Base-by-base conservation (phyloP, 2,329 filamentous ascomycete species). In the Pleomassaria siparia region DNA sequence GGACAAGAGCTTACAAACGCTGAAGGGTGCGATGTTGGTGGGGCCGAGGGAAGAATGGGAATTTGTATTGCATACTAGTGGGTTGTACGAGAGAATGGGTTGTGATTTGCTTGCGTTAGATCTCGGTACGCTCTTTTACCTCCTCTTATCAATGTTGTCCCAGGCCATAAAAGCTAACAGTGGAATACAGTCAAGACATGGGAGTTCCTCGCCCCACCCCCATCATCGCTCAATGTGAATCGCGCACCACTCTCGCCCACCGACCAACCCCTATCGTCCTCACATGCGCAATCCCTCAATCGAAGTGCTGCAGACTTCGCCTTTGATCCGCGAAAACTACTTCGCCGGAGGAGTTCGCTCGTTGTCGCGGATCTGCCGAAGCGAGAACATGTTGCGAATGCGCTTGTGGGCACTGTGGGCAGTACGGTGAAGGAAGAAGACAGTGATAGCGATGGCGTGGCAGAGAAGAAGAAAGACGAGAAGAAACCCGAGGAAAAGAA, bases 81-180 rank as follows among this genome's bases (percentile, higher is more conserved):
- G 84, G 44, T 76, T 94, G 15, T 97, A 91, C 64, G 87, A 88
- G 67, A 86, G 89, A 8, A 96, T 94, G 91, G 92, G 94, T 2
- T 95, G 94, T 64, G 92, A 96, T 69, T 72, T 96, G 8, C 80
- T 97, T 0, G 94, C 91, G 1, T 76, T 97, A 4, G 89, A 95
- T 60, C 76, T 97, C 5, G 87, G 86, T 88, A 78, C 69, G 74
- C 39, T 15, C 9, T 11, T 33, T 35, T 18, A 30, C 7, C 20
- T 35, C 20, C 18, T 36, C 32, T 33, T 39, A 2, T 44, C 26
- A 29, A 46, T 21, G 16, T 35, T 12, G 8, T 29, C 39, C 15
- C n/a, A 12, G n/a, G 24, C 5, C 21, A 1, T 41, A 24, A 22
- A 30, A 21, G 26, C 40, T 43, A 43, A 43, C 18, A 35, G n/a